phyloP scores from a whole-genome alignment of 129 eudicot species.

The Escallonia herrerae region DNA sequence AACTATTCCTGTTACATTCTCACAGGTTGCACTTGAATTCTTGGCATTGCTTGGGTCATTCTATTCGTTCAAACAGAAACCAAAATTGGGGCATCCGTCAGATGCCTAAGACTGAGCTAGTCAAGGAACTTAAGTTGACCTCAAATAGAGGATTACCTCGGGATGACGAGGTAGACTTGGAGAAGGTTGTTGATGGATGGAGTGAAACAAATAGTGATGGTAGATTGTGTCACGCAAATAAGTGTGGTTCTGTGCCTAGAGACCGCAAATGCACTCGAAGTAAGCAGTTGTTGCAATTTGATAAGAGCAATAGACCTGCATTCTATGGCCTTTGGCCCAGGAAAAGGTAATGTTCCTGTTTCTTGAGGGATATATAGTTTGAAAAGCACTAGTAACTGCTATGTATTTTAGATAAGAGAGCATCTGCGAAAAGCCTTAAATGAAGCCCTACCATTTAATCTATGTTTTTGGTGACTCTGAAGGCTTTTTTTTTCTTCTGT shows the following conservation, averaged over 20 bases:
- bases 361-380: background rate
- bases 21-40: conserved; percentile 64
- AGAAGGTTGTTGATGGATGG: conserved; percentile 48
- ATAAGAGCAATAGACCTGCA: conserved; percentile 90
- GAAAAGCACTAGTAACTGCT: no score
- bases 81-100: conserved; percentile 75
- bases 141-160: conserved; percentile 26
- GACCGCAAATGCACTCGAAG: conserved; percentile 23
- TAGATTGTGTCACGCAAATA: conserved; percentile 18
- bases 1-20: background rate
- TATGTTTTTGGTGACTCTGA: no score
- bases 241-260: conserved; percentile 18
- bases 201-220: conserved; percentile 31
- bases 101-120: conserved; percentile 63
- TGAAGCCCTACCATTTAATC: no score
- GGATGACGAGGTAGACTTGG: conserved; percentile 42
- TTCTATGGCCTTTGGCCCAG: conserved; percentile 92
- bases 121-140: conserved; percentile 75
- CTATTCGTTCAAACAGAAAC: conserved; percentile 32
- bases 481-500: no score
- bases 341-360: conserved; percentile 47
- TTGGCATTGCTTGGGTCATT: conserved; percentile 51
- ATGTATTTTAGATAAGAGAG: no score
- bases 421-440: no score
- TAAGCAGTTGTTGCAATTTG: conserved; percentile 86